Evolutionary conservation across 1,284 basidiomycete genomes (phyloP), one percentile per base, ranked within the genome.

Genomic region (Boletellus sp.): DNA sequence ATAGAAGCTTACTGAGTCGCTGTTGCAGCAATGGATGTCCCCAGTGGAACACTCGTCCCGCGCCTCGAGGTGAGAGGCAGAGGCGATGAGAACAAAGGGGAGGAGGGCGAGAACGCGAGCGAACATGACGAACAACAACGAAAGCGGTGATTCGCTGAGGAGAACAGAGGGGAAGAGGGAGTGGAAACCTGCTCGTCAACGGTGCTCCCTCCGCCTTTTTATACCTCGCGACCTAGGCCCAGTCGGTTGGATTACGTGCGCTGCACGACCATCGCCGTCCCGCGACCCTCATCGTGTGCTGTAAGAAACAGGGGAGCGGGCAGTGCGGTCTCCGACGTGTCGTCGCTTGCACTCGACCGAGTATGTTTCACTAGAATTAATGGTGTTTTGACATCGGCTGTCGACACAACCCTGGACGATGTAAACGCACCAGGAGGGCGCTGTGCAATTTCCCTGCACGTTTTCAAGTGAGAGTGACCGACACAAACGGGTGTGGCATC

Each of bases 31-130:
- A 16, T 32, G 32, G 26, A 56, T 49, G 3, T 26, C 0, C 6
- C 58, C 54, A 26, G 47, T 54, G 33, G 24, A 32, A 39, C 55
- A 64, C 44, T 51, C 41, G 35, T 15, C 21, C 3, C 54, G 50
- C 4, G 47, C 53, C 39, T 47, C 35, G 16, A 51, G 47, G 26
- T 48, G 47, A 4, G 52, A 44, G 16, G 62, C 58, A 40, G 53
- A 47, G 6, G 36, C 45, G n/a, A 58, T 30, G 39, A 60, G 35
- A 12, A 40, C 55, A 12, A 64, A 30, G 12, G 60, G 53, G 28
- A 64, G 51, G 38, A 62, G 26, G 13, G 46, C 46, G n/a, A 47
- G 12, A 21, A 47, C 5, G 7, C 46, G 46, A 33, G 46, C 16
- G n/a, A 47, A 47, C 46, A 47, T 47, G 18, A 16, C 24, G 13